Conservation (phyloP, 805 yeast species). For the Candida coleopterorum region DNA sequence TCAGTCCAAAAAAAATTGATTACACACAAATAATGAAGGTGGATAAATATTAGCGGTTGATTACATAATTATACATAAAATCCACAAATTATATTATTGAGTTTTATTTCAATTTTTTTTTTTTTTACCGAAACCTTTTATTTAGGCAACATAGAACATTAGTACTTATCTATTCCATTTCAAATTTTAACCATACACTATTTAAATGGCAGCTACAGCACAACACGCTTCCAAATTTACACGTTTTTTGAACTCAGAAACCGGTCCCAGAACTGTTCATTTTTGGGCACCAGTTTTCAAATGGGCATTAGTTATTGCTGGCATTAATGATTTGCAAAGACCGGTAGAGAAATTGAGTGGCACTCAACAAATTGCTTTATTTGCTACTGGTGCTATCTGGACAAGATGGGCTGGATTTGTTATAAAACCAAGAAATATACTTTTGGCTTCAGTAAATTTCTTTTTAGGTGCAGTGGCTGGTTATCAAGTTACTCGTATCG, state of each 20-base stretch:
- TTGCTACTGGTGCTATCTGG: conserved; percentile 94
- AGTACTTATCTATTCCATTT: background rate
- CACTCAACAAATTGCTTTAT: conserved; percentile 78
- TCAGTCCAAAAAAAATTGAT: too few relatives aligned
- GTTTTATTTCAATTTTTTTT: conserved; percentile 1
- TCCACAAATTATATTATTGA: background rate
- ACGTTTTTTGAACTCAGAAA: conserved; percentile 74
- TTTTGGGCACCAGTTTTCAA: conserved; percentile 74
- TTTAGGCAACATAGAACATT: too few relatives aligned
- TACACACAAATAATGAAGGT: too few relatives aligned
- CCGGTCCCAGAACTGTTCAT: conserved; percentile 97
- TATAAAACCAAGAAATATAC: conserved; percentile 78
- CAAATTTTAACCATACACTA: background rate
- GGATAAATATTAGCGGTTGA: background rate
- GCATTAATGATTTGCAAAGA: conserved; percentile 77
- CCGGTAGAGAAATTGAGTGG: conserved; percentile 92
- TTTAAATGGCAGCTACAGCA: conserved; percentile 25
- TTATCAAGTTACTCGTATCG: conserved; percentile 70
- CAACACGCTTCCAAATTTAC: conserved; percentile 51
- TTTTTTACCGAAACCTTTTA: conserved; percentile 3
- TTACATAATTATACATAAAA: too few relatives aligned
- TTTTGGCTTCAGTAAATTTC: conserved; percentile 90
- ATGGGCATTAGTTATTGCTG: conserved; percentile 93
- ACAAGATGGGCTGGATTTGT: conserved; percentile 94
- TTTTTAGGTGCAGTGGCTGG: conserved; percentile 90